phyloP scores from a whole-genome alignment of 2,329 filamentous ascomycete genomes.

The Diaporthe australafricana region DNA sequence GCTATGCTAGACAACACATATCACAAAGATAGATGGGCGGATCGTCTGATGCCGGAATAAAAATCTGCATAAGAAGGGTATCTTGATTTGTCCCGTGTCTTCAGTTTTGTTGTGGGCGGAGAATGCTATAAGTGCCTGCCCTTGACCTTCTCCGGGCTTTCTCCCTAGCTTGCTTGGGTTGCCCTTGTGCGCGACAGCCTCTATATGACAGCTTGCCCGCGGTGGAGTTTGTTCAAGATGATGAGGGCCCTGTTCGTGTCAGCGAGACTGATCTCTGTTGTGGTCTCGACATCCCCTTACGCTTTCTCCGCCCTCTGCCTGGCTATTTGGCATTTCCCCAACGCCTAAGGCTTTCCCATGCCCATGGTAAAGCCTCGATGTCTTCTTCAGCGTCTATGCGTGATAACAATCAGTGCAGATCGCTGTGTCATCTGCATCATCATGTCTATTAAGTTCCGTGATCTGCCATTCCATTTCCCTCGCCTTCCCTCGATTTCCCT shows the following conservation, averaged over 20 bases:
- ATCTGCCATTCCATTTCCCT: neutral
- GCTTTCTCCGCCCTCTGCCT: neutral
- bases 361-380: neutral
- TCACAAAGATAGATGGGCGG: slow-evolving; percentile 24
- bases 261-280: slow-evolving; percentile 8
- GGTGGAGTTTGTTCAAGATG: neutral
- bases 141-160: neutral
- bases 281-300: slow-evolving; percentile 22
- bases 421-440: neutral
- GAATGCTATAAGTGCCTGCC: neutral
- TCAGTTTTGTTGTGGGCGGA: neutral
- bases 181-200: neutral
- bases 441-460: neutral
- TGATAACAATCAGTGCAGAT: neutral
- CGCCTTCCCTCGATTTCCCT: slow-evolving; percentile 34
- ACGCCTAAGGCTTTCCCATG: neutral
- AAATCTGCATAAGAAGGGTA: slow-evolving; percentile 24
- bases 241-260: slow-evolving; percentile 11
- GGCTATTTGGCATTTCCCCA: neutral
- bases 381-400: neutral
- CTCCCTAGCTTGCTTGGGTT: neutral
- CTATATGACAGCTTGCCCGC: neutral
- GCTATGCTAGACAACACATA: slow-evolving; percentile 12
- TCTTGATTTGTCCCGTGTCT: neutral
- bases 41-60: slow-evolving; percentile 13